Base-by-base conservation (phyloP, 768 basidiomycete species). In the Suillus occidentalis region DNA sequence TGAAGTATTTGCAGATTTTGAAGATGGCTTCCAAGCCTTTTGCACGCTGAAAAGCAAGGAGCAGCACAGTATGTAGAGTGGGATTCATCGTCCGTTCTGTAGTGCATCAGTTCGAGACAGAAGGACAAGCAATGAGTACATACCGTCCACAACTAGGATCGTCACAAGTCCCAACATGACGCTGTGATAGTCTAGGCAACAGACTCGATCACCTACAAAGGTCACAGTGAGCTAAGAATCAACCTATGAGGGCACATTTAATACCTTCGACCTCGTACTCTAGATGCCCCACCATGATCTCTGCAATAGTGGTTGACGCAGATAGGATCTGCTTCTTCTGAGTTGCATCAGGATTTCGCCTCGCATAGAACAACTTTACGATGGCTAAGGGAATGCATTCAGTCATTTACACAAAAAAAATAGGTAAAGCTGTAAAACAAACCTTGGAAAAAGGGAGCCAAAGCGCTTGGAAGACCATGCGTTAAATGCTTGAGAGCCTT, bases 381-480 rank as follows among this genome's bases (percentile, higher is more conserved):
- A 94, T 86, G 16, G 94, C 94, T 95, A 62, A 56, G 16, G 18
- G 53, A 58, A 45, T 22, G 65, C 22, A 25, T 62, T 40, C 53
- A 43, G 36, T 59, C 22, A 63, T 39, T 20, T 34, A 36, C 25
- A n/a, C 31, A 42, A 14, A 40, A 49, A 40, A 39, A 39, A n/a
- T 39, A 22, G 64, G n/a, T 64, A 62, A 14, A 64, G 5, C 13
- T 39, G 25, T 49, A 34, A 36, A 58, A 73, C 80, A 64, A 76
- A 94, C 95, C 87, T 84, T 94, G 93, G 77, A 95, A 93, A 76
- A 97, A 91, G 1, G 94, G 91, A 2, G 88, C 85, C 64, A 95
- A 77, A 3, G 88, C 83, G 42, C 83, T 86, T 0, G 94, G 92
- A 59, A 95, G 81, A 34, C 91, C 89, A 66, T 88, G 88, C 1